A percentile compares a stretch with the other conserved stretches of the same genome.
Evolutionary conservation across 139 green algal species (phyloP).

Genomic region (Volvox reticuliferus): DNA sequence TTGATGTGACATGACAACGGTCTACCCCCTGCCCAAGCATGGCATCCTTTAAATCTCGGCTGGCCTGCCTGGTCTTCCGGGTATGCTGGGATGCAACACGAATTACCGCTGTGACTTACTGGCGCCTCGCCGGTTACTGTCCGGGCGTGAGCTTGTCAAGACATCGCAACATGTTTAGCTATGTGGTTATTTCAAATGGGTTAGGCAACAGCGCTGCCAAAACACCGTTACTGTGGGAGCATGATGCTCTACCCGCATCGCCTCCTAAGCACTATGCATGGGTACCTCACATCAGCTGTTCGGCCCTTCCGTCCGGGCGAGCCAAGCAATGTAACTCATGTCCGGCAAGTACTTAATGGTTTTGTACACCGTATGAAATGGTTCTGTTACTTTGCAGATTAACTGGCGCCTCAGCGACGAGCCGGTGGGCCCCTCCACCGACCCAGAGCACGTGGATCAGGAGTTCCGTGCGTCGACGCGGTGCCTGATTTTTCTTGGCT

Average conservation of each 20-base stretch:
- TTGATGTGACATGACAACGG: too few species aligned
- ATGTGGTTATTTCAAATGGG: background rate
- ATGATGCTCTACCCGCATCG: too few species aligned
- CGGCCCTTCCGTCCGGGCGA: too few species aligned
- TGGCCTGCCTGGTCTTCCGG: background rate
- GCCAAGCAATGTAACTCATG: too few species aligned
- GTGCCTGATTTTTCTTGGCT: constrained; percentile 95
- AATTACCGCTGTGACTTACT: background rate
- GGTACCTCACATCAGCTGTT: too few species aligned
- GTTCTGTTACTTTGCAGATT: constrained; percentile 64
- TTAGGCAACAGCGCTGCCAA: too few species aligned
- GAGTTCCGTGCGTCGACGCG: constrained; percentile 60
- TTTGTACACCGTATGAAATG: too few species aligned
- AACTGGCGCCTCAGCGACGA: constrained; percentile 92
- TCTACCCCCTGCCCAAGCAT: background rate
- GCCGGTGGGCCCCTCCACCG: constrained; percentile 58
- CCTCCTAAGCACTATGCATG: too few species aligned
- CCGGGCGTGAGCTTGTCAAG: background rate
- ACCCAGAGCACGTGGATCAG: constrained; percentile 60
- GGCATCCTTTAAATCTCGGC: constrained; percentile 14
- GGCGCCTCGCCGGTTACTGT: background rate
- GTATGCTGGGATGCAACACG: constrained; percentile 42
- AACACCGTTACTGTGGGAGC: too few species aligned
- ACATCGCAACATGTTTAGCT: background rate
- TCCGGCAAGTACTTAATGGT: too few species aligned